A percentile compares a stretch with the other conserved stretches of the same genome.
These are phyloP conservation scores for Borealophlyctis nickersoniae DNA, from an alignment of 192 early-diverging fungal species.

Conservation along the genomic window DNA sequence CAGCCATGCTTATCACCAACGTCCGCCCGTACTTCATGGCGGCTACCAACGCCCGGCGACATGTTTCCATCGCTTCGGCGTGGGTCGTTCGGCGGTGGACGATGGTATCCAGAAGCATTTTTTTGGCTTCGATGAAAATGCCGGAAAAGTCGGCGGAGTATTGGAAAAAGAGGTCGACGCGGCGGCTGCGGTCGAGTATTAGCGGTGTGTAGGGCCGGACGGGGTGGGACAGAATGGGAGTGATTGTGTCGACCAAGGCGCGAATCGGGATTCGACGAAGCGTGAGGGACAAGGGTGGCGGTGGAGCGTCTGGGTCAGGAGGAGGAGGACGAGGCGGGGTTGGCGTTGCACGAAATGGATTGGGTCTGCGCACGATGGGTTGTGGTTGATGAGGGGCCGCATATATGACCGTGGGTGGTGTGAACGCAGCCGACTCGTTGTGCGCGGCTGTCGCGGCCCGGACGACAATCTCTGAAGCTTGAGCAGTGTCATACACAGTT, in stretches of 20 bases:
- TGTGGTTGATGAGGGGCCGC: background rate
- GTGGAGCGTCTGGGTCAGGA: background rate
- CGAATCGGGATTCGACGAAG: background rate
- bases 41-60: constrained; percentile 24
- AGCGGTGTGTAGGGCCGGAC: constrained; percentile 35
- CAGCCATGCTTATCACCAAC: constrained; percentile 31
- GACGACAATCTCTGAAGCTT: too few relatives aligned
- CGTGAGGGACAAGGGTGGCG: background rate
- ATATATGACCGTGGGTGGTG: background rate
- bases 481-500: too few relatives aligned
- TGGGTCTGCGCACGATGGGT: background rate
- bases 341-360: background rate
- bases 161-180: constrained; percentile 35
- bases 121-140: constrained; percentile 35
- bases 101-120: constrained; percentile 27
- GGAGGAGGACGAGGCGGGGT: background rate
- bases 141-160: constrained; percentile 35
- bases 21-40: constrained; percentile 35
- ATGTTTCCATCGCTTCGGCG: constrained; percentile 21
- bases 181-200: constrained; percentile 32
- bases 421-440: too few relatives aligned
- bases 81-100: constrained; percentile 28
- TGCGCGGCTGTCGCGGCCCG: too few relatives aligned
- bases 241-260: background rate
- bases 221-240: constrained; percentile 22